Evolutionary conservation across 2,329 filamentous ascomycete genomes (phyloP).

Genomic region (Talaromyces sp.): DNA sequence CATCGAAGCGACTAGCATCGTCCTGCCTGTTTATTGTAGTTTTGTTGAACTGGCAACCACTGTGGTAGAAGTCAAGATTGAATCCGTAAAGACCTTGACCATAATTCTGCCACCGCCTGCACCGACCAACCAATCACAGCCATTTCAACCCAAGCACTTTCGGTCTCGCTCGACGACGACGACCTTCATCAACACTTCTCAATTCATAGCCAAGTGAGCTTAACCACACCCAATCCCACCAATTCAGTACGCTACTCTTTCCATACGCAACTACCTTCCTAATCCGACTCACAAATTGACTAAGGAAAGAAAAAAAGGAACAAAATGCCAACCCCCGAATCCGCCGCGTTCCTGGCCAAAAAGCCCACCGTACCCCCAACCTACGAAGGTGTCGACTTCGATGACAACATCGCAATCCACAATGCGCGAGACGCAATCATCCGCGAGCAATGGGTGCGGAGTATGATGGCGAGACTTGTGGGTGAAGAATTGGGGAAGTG

Average conservation of each 20-base stretch:
- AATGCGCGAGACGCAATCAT: slow-evolving; percentile 62
- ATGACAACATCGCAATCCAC: slow-evolving; percentile 59
- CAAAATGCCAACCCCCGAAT: slow-evolving; percentile 62
- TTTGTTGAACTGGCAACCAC: neutral
- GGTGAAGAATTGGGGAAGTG: slow-evolving; percentile 64
- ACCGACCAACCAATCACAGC: neutral
- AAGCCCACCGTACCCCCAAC: slow-evolving; percentile 62
- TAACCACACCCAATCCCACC: neutral
- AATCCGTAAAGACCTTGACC: neutral
- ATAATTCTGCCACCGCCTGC: neutral
- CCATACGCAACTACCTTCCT: neutral
- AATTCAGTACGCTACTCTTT: neutral
- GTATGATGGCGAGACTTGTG: slow-evolving; percentile 63
- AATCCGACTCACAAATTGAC: neutral
- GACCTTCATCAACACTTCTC: neutral
- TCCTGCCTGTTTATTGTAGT: too few relatives aligned
- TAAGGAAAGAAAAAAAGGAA: neutral
- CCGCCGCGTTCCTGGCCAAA: slow-evolving; percentile 57
- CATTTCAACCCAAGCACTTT: neutral
- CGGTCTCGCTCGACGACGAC: neutral
- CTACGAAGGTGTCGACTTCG: slow-evolving; percentile 63
- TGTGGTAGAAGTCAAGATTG: neutral
- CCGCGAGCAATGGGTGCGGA: slow-evolving; percentile 63
- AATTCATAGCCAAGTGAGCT: neutral
- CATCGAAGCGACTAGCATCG: neutral